These are phyloP conservation scores for Eucalyptus polybractea DNA, from an alignment of 345 rosid species.

Conservation along the genomic window DNA sequence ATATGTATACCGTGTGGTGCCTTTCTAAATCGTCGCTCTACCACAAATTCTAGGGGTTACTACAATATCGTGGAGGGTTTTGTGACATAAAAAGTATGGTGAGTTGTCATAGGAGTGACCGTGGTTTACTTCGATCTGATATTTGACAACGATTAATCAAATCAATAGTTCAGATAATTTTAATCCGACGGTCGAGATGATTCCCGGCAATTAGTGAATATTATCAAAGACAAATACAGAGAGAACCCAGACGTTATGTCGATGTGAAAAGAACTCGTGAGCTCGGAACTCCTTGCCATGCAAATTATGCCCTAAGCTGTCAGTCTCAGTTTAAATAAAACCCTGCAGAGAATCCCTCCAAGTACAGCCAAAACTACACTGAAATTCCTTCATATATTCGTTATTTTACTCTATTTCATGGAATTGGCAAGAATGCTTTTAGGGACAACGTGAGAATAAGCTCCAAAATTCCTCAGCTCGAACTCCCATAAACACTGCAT, in stretches of 20 bases:
- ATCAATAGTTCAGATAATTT: neutral
- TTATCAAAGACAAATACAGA: neutral
- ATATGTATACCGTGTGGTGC: neutral
- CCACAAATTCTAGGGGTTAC: neutral
- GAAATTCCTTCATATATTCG: neutral
- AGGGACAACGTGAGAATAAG: constrained; percentile 7
- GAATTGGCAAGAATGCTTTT: neutral
- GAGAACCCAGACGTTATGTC: neutral
- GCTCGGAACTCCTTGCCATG: constrained; percentile 19
- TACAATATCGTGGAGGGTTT: neutral
- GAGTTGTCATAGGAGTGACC: neutral
- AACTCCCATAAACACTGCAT: neutral
- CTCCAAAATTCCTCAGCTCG: constrained; percentile 14
- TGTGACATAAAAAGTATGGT: neutral
- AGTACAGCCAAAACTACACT: neutral
- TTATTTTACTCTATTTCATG: neutral
- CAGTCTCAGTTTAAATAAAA: constrained; percentile 8
- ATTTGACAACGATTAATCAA: neutral
- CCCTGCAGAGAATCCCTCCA: neutral
- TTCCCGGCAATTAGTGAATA: neutral
- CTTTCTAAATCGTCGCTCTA: neutral
- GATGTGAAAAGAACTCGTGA: constrained; percentile 7
- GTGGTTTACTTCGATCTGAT: neutral
- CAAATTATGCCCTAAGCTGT: constrained; percentile 27
- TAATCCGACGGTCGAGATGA: neutral